These are phyloP conservation scores for Sherardia arvensis DNA, from an alignment of 257 asterid species.

Conservation along the genomic window DNA sequence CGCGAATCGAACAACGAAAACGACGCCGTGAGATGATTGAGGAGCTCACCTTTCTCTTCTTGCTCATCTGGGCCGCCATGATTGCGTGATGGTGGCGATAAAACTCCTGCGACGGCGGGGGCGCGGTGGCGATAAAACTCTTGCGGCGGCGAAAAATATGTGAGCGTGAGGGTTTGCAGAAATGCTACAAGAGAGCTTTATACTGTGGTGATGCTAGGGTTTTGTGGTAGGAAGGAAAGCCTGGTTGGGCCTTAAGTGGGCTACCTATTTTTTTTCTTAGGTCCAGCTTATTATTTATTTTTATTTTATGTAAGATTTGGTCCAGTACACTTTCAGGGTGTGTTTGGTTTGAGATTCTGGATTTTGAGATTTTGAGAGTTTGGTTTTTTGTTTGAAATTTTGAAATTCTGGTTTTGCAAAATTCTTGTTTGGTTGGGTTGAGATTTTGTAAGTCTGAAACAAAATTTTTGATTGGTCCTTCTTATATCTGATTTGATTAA, in stretches of 20 bases:
- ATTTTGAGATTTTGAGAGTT: too few relatives aligned
- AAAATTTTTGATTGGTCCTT: too few relatives aligned
- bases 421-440: too few relatives aligned
- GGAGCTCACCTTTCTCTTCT: constrained; percentile 22
- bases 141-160: background rate
- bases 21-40: background rate
- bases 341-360: too few relatives aligned
- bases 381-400: too few relatives aligned
- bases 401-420: too few relatives aligned
- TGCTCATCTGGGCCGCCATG: constrained; percentile 30
- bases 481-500: too few relatives aligned
- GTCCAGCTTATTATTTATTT: too few relatives aligned
- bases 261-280: too few relatives aligned
- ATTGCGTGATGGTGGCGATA: background rate
- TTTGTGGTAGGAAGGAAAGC: background rate
- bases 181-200: background rate
- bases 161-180: background rate
- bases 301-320: too few relatives aligned
- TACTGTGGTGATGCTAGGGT: background rate
- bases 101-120: background rate
- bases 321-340: too few relatives aligned
- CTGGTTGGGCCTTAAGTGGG: background rate
- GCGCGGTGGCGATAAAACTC: background rate
- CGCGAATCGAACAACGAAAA: background rate
- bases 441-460: too few relatives aligned